Evolutionary conservation across 2,329 filamentous ascomycete species (phyloP), one percentile per base, ranked within the genome.

Genomic region (Venturia asperata): DNA sequence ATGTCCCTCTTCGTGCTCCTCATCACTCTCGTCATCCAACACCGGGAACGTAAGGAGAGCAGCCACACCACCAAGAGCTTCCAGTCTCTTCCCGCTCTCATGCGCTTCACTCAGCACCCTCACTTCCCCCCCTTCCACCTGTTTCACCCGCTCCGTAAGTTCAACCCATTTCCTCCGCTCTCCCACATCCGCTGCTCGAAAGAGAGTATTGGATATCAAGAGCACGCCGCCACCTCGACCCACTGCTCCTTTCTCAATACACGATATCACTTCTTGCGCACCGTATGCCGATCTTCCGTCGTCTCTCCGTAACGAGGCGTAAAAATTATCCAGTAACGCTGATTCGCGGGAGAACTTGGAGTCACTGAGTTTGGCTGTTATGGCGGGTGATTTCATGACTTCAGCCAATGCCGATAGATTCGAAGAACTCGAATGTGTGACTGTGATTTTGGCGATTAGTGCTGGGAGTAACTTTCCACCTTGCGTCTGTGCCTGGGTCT

Each of bases 281-380:
- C 94, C 94, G 76, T 99, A 99, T 83, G 92, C 96, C 1, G 92
- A 93, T 65, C 89, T 85, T 2, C 90, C 90, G 69, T 97, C 92
- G 68, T 97, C 92, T 67, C 85, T 85, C 63, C 92, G 87, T 66
- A 99, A 80, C 67, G 90, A 81, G 0, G 87, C 83, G 70, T 89
- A 86, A 73, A 97, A 92, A 56, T 87, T 85, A 71, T 97, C 92
- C 86, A 99, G 92, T 67, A 91, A 81, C 45, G 82, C 83, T 0
- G 91, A 91, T 76, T 97, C 92, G 67, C 87, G 85, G 2, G 90
- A 87, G 73, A 94, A 97, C 72, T 93, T 94, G 68, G 92, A 94
- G 73, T 97, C 87, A 67, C 88, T 87, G 71, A 97, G 85, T 68
- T 89, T 88, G 1, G 84, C 82, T 62, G 88, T 82, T 10, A 97